Conservation (phyloP, 176 grass and related monocot genomes). For the Zea luxurians region DNA sequence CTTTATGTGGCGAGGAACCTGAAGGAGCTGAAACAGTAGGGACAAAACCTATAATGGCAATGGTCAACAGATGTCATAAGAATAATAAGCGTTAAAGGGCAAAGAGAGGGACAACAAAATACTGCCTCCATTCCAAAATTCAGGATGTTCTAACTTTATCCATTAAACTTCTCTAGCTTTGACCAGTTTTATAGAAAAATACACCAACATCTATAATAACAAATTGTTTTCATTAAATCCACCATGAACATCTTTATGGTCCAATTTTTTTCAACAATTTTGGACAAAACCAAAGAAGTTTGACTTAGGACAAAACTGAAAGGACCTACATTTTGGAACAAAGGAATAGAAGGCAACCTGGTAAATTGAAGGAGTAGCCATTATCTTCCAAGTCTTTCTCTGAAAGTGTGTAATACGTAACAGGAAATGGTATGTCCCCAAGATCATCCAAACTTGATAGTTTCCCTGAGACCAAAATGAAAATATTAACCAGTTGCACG, state of each 20-base stretch:
- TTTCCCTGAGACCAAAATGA: slow-evolving; percentile 46
- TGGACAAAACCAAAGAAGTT: neutral
- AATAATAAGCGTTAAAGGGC: slow-evolving; percentile 24
- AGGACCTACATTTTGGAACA: neutral
- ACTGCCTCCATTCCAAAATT: neutral
- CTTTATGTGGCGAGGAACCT: slow-evolving; percentile 57
- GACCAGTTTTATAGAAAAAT: neutral
- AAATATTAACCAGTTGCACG: neutral
- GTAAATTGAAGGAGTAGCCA: slow-evolving; percentile 64
- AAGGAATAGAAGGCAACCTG: slow-evolving; percentile 41
- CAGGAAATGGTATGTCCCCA: slow-evolving; percentile 74
- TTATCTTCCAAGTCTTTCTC: slow-evolving; percentile 79
- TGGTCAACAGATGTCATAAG: slow-evolving; percentile 18
- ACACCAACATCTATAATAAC: neutral
- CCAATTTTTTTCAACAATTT: neutral
- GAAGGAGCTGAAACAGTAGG: slow-evolving; percentile 68
- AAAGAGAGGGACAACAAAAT: slow-evolving; percentile 13
- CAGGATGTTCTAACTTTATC: neutral
- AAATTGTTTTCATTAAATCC: neutral
- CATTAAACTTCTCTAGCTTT: neutral
- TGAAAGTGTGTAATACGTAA: slow-evolving; percentile 83
- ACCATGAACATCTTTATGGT: neutral
- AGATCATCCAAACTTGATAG: slow-evolving; percentile 57
- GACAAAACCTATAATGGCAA: slow-evolving; percentile 65
- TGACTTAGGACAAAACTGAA: neutral